Percentiles rank a stretch among this genome's conserved stretches.
Conservation (phyloP, 148 eudicot genomes). For the Fallopia convolvulus region DNA sequence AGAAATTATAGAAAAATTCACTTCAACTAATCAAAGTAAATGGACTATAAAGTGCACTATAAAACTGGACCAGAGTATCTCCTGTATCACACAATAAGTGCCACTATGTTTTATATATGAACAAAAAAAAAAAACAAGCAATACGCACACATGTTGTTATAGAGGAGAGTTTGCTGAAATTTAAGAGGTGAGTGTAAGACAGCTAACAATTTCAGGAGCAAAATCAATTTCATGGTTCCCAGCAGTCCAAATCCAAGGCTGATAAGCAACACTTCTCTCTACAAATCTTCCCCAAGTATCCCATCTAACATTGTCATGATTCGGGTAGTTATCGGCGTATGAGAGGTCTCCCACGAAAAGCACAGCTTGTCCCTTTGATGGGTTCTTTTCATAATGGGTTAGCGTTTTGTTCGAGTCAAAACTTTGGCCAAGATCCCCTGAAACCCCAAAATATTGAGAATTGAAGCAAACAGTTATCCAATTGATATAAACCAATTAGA, state of each 20-base stretch:
- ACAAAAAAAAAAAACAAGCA: background rate
- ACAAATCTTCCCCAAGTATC: constrained; percentile 15
- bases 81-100: background rate
- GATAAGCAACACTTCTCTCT: constrained; percentile 14
- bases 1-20: too few species aligned
- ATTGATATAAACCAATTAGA: background rate
- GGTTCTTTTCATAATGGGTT: constrained; percentile 7
- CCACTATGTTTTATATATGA: background rate
- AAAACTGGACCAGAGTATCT: background rate
- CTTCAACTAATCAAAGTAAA: too few species aligned
- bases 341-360: constrained; percentile 15
- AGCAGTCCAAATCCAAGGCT: constrained; percentile 18
- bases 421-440: constrained; percentile 17
- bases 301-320: constrained; percentile 12
- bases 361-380: constrained; percentile 11
- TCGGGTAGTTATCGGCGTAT: constrained; percentile 9
- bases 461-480: constrained; percentile 4
- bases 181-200: background rate
- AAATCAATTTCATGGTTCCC: constrained; percentile 15
- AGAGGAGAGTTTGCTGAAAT: background rate
- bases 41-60: too few species aligned
- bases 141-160: background rate
- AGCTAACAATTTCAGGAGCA: constrained; percentile 7
- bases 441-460: background rate
- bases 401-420: constrained; percentile 4